Evolutionary conservation across 331 rosid genomes (phyloP).

Genomic region (Rhamnella rubrinervis): DNA sequence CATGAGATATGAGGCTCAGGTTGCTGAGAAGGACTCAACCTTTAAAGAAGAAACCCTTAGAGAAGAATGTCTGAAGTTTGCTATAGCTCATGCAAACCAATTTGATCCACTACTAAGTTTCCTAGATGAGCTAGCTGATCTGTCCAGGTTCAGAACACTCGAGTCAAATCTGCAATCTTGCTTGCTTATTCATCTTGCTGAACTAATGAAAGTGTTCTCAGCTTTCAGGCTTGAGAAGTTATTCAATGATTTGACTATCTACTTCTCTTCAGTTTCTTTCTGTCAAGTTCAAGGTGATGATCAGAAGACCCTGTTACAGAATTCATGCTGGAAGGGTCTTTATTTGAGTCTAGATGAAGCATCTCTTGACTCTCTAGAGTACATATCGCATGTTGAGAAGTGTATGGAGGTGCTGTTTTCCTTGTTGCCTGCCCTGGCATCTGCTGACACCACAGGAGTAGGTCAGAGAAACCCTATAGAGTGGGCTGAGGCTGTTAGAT

Average conservation of each 20-base stretch:
- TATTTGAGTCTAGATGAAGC: slow-evolving; percentile 65
- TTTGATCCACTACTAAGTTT: slow-evolving; percentile 69
- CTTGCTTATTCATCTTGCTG: slow-evolving; percentile 70
- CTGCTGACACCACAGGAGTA: slow-evolving; percentile 21
- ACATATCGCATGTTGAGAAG: slow-evolving; percentile 59
- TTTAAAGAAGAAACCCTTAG: slow-evolving; percentile 54
- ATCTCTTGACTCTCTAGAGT: slow-evolving; percentile 52
- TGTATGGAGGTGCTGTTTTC: slow-evolving; percentile 81
- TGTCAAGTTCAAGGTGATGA: slow-evolving; percentile 29
- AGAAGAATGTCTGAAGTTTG: slow-evolving; percentile 71
- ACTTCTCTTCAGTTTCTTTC: slow-evolving; percentile 51
- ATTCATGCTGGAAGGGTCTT: slow-evolving; percentile 94
- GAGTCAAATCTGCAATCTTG: slow-evolving; percentile 71
- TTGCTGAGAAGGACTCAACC: slow-evolving; percentile 38
- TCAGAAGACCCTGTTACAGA: slow-evolving; percentile 44
- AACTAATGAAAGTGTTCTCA: slow-evolving; percentile 68
- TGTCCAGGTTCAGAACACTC: slow-evolving; percentile 75
- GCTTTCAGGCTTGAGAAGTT: slow-evolving; percentile 77
- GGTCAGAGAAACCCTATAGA: slow-evolving; percentile 33
- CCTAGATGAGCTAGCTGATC: slow-evolving; percentile 86
- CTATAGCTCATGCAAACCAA: slow-evolving; percentile 84
- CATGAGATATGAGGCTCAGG: slow-evolving; percentile 78
- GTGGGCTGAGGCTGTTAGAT: slow-evolving; percentile 74
- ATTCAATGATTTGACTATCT: slow-evolving; percentile 51
- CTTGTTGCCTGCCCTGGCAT: slow-evolving; percentile 52